Evolutionary conservation across 805 yeast genomes (phyloP).

Genomic region (Ogataea dorogensis): DNA sequence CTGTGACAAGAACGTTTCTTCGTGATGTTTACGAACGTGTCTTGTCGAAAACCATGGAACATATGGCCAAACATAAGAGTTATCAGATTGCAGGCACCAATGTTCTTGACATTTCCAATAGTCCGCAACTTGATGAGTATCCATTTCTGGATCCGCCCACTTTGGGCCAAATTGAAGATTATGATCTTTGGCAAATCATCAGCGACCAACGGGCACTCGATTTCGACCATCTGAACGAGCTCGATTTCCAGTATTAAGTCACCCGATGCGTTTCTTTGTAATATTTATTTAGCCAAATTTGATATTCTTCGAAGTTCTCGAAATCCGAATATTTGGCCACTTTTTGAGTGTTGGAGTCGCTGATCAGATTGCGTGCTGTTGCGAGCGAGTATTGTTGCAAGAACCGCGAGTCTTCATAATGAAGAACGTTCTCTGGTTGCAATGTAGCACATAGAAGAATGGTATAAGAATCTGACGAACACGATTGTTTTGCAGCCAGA

Average conservation of each 20-base stretch:
- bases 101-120: constrained; percentile 11
- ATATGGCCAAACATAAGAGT: constrained; percentile 11
- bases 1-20: constrained; percentile 19
- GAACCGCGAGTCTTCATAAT: constrained; percentile 28
- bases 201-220: constrained; percentile 3
- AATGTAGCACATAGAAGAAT: constrained; percentile 27
- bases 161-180: neutral
- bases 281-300: constrained; percentile 23
- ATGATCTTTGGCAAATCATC: constrained; percentile 1
- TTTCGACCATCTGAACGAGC: constrained; percentile 22
- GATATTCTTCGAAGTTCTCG: constrained; percentile 25
- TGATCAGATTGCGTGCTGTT: constrained; percentile 17
- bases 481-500: constrained; percentile 33
- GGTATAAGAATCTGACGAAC: constrained; percentile 12
- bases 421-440: constrained; percentile 26
- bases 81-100: constrained; percentile 18
- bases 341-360: constrained; percentile 9
- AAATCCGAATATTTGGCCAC: constrained; percentile 16
- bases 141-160: neutral
- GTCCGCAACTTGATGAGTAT: constrained; percentile 1
- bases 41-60: constrained; percentile 20
- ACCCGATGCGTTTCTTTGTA: constrained; percentile 7
- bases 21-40: constrained; percentile 26
- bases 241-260: constrained; percentile 1
- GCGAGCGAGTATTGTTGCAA: constrained; percentile 12